Evolutionary conservation across 2,329 filamentous ascomycete genomes (phyloP).

Genomic region (Cytospora mali): DNA sequence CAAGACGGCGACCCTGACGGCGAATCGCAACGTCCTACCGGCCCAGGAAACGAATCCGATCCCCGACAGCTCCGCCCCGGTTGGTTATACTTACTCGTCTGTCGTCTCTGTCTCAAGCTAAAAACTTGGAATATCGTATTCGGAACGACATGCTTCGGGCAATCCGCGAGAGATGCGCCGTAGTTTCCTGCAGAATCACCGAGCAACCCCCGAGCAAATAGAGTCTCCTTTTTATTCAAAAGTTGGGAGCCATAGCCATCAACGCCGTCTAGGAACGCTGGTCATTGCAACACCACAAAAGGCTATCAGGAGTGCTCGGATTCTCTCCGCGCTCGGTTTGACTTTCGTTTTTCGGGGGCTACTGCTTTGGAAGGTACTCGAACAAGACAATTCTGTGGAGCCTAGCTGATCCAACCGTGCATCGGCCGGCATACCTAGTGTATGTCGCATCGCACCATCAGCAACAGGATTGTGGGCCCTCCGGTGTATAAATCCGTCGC

Average conservation of each 20-base stretch:
- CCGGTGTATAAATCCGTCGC: too few species aligned
- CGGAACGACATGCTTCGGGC: neutral
- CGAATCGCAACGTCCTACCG: constrained; percentile 5
- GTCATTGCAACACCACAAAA: neutral
- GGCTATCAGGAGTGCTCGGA: neutral
- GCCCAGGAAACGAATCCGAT: neutral
- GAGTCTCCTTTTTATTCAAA: neutral
- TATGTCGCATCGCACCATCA: neutral
- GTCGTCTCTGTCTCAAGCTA: neutral
- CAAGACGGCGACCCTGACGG: constrained; percentile 19
- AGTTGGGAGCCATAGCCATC: neutral
- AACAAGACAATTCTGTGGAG: neutral
- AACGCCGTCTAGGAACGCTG: neutral
- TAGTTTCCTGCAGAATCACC: neutral
- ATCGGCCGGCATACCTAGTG: neutral
- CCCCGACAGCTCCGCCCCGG: neutral
- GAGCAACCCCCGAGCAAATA: neutral
- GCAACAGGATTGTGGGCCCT: neutral
- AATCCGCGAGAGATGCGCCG: neutral
- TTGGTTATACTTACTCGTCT: neutral
- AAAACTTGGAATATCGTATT: neutral
- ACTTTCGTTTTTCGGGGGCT: neutral
- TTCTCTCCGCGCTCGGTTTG: neutral
- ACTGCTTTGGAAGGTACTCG: neutral
- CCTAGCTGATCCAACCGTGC: neutral